These are phyloP conservation scores for Phanerodontia chrysosporium DNA, from an alignment of 768 basidiomycete genomes.

Conservation along the genomic window DNA sequence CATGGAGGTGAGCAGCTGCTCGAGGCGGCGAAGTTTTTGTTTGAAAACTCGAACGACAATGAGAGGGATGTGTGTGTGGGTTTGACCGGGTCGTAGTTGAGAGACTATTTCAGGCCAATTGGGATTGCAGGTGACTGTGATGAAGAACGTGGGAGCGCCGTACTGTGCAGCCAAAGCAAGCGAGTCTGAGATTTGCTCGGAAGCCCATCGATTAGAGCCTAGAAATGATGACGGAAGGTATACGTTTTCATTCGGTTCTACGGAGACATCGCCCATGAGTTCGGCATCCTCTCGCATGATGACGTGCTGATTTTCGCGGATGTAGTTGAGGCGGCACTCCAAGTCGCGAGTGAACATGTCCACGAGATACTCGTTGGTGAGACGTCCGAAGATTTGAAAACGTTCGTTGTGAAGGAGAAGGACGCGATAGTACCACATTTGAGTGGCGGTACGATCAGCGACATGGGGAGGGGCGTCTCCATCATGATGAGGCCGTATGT, in stretches of 20 bases:
- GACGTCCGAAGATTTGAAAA: slow-evolving; percentile 31
- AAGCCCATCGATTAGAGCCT: slow-evolving; percentile 32
- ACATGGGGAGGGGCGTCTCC: too few species aligned
- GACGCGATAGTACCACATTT: slow-evolving; percentile 31
- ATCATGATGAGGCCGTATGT: too few species aligned
- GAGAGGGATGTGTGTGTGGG: slow-evolving; percentile 30
- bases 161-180: slow-evolving; percentile 28
- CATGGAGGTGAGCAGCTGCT: slow-evolving; percentile 25
- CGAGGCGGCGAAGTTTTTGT: slow-evolving; percentile 23
- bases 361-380: slow-evolving; percentile 31
- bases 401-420: slow-evolving; percentile 28
- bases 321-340: slow-evolving; percentile 31
- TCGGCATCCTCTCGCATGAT: slow-evolving; percentile 24
- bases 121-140: slow-evolving; percentile 39
- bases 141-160: slow-evolving; percentile 32
- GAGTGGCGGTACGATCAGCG: slow-evolving; percentile 16
- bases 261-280: slow-evolving; percentile 24
- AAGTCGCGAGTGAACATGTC: slow-evolving; percentile 36
- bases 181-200: slow-evolving; percentile 35
- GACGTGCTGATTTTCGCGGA: slow-evolving; percentile 24
- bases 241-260: slow-evolving; percentile 26
- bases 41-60: slow-evolving; percentile 35
- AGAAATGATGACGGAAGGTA: slow-evolving; percentile 35
- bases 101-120: slow-evolving; percentile 35
- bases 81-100: slow-evolving; percentile 31